Evolutionary conservation across 2,329 filamentous ascomycete genomes (phyloP).

Genomic region (Diplodia corticola): DNA sequence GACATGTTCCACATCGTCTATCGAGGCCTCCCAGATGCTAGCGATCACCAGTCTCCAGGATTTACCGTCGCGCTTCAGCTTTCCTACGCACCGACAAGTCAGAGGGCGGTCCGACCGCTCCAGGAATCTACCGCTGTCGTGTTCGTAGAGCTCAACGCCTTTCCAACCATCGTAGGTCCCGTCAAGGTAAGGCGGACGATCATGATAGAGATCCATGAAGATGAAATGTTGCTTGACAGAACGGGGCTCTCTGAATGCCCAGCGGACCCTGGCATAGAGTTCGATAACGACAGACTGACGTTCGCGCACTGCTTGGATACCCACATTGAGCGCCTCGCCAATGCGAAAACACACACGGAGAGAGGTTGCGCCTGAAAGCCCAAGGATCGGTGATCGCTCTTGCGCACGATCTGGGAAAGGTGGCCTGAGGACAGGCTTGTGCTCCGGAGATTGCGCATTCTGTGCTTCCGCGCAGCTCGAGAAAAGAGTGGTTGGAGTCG

Average conservation of each 20-base stretch:
- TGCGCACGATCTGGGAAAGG: conserved; percentile 52
- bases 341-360: conserved; percentile 65
- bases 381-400: conserved; percentile 57
- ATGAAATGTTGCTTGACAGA: conserved; percentile 60
- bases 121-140: conserved; percentile 46
- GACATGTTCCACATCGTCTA: conserved; percentile 56
- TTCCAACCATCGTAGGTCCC: conserved; percentile 51
- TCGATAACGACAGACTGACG: conserved; percentile 58
- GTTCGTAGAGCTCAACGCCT: conserved; percentile 46
- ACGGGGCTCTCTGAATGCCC: conserved; percentile 56
- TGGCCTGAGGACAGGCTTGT: conserved; percentile 51
- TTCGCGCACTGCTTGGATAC: conserved; percentile 48
- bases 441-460: background rate
- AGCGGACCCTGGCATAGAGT: conserved; percentile 60
- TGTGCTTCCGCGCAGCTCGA: background rate
- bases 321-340: conserved; percentile 58
- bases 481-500: background rate
- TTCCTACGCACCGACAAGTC: conserved; percentile 53
- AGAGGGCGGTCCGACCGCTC: conserved; percentile 32
- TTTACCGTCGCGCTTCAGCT: conserved; percentile 47
- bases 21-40: conserved; percentile 54
- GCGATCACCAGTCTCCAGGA: conserved; percentile 49
- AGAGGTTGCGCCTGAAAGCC: conserved; percentile 49
- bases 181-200: conserved; percentile 56
- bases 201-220: conserved; percentile 63